Conservation (phyloP, 164 flowering plant genomes). For the Euptelea pleiosperma region DNA sequence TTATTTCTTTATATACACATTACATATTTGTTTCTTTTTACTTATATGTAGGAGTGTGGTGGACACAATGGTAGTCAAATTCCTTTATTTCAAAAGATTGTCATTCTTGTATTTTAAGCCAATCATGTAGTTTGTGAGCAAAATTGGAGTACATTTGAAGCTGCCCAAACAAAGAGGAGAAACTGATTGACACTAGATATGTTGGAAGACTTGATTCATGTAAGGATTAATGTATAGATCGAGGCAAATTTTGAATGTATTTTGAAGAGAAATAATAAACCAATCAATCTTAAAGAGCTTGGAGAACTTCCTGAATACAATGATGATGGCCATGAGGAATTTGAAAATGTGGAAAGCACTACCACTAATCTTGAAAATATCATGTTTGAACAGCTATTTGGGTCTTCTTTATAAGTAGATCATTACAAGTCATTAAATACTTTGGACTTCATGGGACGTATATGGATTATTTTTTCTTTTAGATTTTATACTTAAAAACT, state of each 20-base stretch:
- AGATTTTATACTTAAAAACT: no score
- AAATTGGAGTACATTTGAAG: constrained; percentile 15
- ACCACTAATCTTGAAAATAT: neutral
- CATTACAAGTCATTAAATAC: no score
- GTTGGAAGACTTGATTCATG: no score
- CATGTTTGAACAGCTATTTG: constrained; percentile 1
- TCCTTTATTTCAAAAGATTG: constrained; percentile 20
- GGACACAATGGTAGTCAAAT: constrained; percentile 20
- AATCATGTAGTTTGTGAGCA: constrained; percentile 21
- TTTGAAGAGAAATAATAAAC: no score
- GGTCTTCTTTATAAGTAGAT: constrained; percentile 5
- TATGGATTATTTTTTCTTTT: no score
- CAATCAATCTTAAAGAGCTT: no score
- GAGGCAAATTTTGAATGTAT: no score
- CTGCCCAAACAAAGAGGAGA: neutral
- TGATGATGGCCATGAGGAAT: neutral
- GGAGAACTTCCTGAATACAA: no score
- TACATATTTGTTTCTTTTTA: neutral
- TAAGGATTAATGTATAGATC: no score
- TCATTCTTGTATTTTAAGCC: constrained; percentile 22
- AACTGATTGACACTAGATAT: no score
- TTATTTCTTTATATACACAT: neutral
- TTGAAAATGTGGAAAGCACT: neutral
- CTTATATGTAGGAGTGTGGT: constrained; percentile 22
- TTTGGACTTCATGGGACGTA: no score